Evolutionary conservation across 208 protist species (phyloP).

Genomic region (Strigomonas oncopelti): DNA sequence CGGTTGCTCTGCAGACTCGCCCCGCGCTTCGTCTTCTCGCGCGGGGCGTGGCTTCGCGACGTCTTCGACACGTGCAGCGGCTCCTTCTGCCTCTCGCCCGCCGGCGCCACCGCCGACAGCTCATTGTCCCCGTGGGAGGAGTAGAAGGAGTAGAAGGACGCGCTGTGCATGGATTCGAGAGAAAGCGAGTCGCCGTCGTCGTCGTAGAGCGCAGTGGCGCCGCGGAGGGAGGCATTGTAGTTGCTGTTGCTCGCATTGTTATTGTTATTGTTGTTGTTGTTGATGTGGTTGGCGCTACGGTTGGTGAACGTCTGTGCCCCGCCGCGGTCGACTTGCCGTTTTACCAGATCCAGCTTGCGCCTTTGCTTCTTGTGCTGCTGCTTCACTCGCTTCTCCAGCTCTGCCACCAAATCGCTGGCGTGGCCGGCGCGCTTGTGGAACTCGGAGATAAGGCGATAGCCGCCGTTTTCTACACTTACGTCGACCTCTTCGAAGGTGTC

Average conservation of each 20-base stretch:
- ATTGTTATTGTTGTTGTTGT: not conserved
- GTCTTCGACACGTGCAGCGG: no score
- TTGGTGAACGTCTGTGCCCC: not conserved
- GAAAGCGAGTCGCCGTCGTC: not conserved
- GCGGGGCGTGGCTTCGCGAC: no score
- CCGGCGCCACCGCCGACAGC: no score
- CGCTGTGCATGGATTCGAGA: not conserved
- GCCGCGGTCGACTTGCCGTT: not conserved
- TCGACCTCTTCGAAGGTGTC: conserved; percentile 59
- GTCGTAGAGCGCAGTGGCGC: not conserved
- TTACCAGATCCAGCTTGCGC: conserved; percentile 11
- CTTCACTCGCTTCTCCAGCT: conserved; percentile 46
- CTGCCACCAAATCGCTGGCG: conserved; percentile 46
- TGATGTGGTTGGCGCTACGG: not conserved
- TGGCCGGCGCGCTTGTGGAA: conserved; percentile 61
- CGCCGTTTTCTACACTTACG: conserved; percentile 61
- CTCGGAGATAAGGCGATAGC: conserved; percentile 62
- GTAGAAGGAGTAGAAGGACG: not conserved
- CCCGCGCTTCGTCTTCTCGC: no score
- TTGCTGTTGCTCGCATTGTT: no score
- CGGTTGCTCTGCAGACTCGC: not conserved
- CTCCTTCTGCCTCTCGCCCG: no score
- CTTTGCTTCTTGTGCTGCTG: conserved; percentile 19
- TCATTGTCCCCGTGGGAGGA: not conserved
- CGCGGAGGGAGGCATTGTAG: not conserved